A percentile compares a stretch with the other conserved stretches of the same genome.
Evolutionary conservation across 768 basidiomycete genomes (phyloP).

Genomic region (Multifurca ochricompacta): DNA sequence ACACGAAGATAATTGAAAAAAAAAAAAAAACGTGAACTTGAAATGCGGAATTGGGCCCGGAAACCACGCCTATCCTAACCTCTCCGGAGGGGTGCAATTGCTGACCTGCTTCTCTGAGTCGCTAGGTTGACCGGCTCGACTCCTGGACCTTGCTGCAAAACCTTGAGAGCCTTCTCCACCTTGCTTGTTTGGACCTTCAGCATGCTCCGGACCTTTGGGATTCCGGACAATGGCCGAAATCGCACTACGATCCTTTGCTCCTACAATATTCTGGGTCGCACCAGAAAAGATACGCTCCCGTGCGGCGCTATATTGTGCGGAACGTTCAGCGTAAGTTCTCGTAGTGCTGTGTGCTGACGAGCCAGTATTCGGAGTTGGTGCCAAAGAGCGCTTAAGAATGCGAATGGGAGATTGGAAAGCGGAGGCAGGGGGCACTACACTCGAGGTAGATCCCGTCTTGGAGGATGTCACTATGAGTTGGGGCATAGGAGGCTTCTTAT

Average conservation of each 20-base stretch:
- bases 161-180: conserved; percentile 9
- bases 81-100: not conserved
- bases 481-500: conserved; percentile 61
- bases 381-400: conserved; percentile 57
- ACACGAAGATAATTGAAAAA: too few species aligned
- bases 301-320: conserved; percentile 66
- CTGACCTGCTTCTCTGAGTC: not conserved
- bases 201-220: conserved; percentile 13
- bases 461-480: conserved; percentile 41
- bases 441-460: conserved; percentile 28
- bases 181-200: not conserved
- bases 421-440: conserved; percentile 41
- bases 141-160: conserved; percentile 5
- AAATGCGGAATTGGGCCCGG: too few species aligned
- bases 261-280: not conserved
- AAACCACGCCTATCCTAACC: not conserved
- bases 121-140: not conserved
- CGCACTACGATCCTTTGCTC: not conserved
- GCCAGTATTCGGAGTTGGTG: conserved; percentile 17
- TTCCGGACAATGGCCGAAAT: conserved; percentile 12
- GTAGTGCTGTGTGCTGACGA: conserved; percentile 25
- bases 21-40: not conserved
- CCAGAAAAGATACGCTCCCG: conserved; percentile 60
- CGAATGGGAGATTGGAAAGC: conserved; percentile 57
- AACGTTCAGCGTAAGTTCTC: conserved; percentile 50